Evolutionary conservation across 108 stramenopile species (phyloP).

Genomic region (Aurantiochytrium sp.): DNA sequence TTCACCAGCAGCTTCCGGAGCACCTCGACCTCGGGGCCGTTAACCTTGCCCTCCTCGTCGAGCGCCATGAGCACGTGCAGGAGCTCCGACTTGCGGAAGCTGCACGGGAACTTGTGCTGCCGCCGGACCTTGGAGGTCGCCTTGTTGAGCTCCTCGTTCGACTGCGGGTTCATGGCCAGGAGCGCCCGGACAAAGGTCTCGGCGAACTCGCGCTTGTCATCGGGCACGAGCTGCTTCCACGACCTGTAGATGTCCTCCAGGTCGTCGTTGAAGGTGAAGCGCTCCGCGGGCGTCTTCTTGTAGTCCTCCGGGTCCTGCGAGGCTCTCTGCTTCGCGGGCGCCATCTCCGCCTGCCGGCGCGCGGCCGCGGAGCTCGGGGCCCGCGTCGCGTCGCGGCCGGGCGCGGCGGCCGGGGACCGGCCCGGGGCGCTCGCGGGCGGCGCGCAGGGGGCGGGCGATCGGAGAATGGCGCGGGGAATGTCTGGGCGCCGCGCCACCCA

Average conservation of each 20-base stretch:
- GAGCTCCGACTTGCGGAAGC: conserved; percentile 20
- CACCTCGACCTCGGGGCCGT: background rate
- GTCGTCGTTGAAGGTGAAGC: background rate
- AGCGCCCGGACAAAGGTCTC: background rate
- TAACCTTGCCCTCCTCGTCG: background rate
- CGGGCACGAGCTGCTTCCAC: background rate
- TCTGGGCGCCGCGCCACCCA: too few relatives aligned
- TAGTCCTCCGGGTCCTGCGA: background rate
- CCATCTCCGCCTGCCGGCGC: too few relatives aligned
- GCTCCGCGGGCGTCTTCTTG: conserved; percentile 22
- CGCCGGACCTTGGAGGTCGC: background rate
- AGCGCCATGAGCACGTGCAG: background rate
- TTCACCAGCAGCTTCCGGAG: conserved; percentile 8
- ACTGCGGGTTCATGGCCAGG: background rate
- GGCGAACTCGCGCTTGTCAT: background rate
- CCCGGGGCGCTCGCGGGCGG: too few relatives aligned
- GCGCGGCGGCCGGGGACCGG: too few relatives aligned
- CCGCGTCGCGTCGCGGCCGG: too few relatives aligned
- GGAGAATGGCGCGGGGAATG: too few relatives aligned
- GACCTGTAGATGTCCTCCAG: conserved; percentile 26
- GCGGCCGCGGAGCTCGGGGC: too few relatives aligned
- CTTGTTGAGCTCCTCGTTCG: background rate
- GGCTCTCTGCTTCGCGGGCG: background rate
- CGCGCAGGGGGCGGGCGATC: too few relatives aligned
- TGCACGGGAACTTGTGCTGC: background rate